Conservation (phyloP, 148 eudicot species). For the Salicornia ramosissima region DNA sequence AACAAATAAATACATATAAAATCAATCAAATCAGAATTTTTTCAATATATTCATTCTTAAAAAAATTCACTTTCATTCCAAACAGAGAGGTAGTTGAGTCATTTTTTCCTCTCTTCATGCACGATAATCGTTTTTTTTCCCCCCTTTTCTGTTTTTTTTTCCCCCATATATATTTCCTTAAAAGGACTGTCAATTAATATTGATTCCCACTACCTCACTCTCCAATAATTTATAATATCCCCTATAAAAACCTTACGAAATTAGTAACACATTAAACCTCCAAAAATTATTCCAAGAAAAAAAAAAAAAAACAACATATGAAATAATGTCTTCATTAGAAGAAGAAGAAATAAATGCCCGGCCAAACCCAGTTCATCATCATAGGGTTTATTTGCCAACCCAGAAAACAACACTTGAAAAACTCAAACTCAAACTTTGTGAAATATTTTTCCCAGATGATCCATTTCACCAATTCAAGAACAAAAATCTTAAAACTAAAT, state of each 20-base stretch:
- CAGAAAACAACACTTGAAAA: constrained; percentile 49
- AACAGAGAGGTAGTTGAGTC: constrained; percentile 15
- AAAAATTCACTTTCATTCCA: neutral
- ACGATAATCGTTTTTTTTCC: neutral
- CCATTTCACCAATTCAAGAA: constrained; percentile 79
- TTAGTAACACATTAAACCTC: too few species aligned
- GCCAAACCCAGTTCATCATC: constrained; percentile 24
- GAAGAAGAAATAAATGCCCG: constrained; percentile 21
- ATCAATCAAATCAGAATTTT: too few species aligned
- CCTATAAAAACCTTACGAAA: too few species aligned
- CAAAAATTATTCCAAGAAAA: neutral
- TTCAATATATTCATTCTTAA: too few species aligned
- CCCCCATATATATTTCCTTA: neutral
- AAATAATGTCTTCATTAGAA: constrained; percentile 18
- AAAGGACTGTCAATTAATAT: constrained; percentile 1
- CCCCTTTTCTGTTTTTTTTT: neutral
- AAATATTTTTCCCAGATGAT: constrained; percentile 88
- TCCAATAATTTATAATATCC: constrained; percentile 10
- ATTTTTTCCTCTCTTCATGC: neutral
- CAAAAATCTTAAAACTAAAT: constrained; percentile 37
- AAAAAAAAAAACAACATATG: neutral
- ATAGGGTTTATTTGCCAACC: constrained; percentile 53
- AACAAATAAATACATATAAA: too few species aligned
- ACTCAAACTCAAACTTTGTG: constrained; percentile 50
- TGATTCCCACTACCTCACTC: constrained; percentile 6